phyloP scores from a whole-genome alignment of 495 filamentous ascomycete genomes.

The Daldinia concentrica region DNA sequence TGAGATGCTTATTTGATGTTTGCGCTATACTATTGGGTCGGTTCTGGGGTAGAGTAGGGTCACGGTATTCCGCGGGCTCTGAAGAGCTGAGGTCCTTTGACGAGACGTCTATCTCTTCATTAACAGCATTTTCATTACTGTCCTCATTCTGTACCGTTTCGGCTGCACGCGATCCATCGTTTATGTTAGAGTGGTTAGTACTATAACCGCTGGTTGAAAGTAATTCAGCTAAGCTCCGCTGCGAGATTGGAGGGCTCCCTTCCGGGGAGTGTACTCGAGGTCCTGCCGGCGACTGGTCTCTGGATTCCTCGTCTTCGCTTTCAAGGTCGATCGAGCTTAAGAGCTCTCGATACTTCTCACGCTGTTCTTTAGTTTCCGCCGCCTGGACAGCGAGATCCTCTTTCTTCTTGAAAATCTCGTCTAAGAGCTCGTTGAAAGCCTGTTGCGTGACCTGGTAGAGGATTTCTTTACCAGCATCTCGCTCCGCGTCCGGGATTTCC shows the following conservation, averaged over 20 bases:
- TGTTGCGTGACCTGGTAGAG: constrained; percentile 90
- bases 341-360: constrained; percentile 62
- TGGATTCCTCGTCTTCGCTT: constrained; percentile 45
- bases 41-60: constrained; percentile 78
- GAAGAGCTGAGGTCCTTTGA: not conserved
- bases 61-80: constrained; percentile 49
- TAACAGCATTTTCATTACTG: not conserved
- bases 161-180: constrained; percentile 30
- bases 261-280: constrained; percentile 18
- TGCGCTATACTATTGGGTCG: constrained; percentile 59
- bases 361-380: constrained; percentile 67
- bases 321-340: constrained; percentile 60
- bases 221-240: constrained; percentile 60
- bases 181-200: constrained; percentile 42
- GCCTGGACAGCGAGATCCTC: constrained; percentile 81
- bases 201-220: constrained; percentile 62
- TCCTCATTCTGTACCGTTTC: not conserved
- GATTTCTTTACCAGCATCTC: constrained; percentile 85
- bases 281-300: constrained; percentile 25
- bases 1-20: constrained; percentile 2
- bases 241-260: constrained; percentile 32
- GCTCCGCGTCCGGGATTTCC: constrained; percentile 81
- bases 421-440: constrained; percentile 90
- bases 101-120: not conserved
- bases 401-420: constrained; percentile 80